Base-by-base conservation (phyloP, 345 rosid genomes). In the Cardamine occulta region DNA sequence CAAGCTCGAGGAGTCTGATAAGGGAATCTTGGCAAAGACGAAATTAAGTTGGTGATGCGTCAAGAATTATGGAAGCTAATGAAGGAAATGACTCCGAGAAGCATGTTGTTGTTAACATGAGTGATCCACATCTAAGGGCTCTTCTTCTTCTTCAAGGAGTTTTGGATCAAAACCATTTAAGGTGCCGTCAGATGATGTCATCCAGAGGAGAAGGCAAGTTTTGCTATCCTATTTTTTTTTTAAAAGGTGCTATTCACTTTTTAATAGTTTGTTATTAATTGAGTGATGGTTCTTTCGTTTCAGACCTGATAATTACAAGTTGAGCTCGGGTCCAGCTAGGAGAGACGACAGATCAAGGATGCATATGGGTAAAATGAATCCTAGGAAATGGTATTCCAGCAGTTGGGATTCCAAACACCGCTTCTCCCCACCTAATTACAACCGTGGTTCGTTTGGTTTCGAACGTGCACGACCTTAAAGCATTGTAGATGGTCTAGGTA, bases 151-250 rank as follows among this genome's bases (percentile, higher is more conserved):
- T 15, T 59, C 66, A 31, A 45, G 66, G 49, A 58, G 68, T 14
- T 72, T 59, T 7, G 44, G 1, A 1, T 72, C 68, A 49, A 72
- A 48, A 34, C 26, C 42, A 35, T 66, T 17, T 9, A 73, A 65
- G 67, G 85, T 75, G 11, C 68, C 61, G 60, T 79, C 85, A 34
- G 60, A 73, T 47, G 78, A 74, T 53, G 32, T 42, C 58, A 55
- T 66, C 13, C 81, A 19, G 31, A 80, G 81, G 51, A 67, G 76
- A 83, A 82, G 90, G 88, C 84, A 67, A 82, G 73, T 58, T 56
- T 62, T 40, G 13, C 34, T 24, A 47, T 7, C 19, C 7, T 21
- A n/a, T 8, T 24, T 8, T 34, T 5, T 51, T 35, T 26, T 17
- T 7, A n/a, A n/a, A n/a, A n/a, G n/a, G n/a, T n/a, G n/a, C n/a